Base-by-base conservation (phyloP, 495 filamentous ascomycete genomes). In the Aspergillus nidulans region DNA sequence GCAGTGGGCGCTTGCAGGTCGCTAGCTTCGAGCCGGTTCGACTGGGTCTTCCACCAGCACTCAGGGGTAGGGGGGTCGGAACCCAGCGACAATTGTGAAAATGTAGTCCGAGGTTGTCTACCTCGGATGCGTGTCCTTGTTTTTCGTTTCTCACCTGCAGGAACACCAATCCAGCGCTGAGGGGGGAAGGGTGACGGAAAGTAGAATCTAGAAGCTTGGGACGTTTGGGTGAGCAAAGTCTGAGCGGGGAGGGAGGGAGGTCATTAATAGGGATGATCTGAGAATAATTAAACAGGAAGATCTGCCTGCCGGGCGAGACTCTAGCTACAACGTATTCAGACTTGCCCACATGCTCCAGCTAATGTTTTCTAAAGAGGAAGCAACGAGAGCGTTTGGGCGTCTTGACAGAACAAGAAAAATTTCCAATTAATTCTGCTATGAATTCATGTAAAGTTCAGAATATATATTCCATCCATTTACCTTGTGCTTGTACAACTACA, bases 11-110 rank as follows among this genome's bases (percentile, higher is more conserved):
- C 53, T 56, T 44, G 53, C 53, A 46, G 38, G 30, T 48, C 25
- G 34, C 54, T 57, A 60, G 49, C 45, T 43, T 48, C 28, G 55
- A 49, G 49, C 40, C 47, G 55, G 59, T 58, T 55, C 41, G 48
- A 30, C 42, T 45, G 47, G 52, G 56, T 48, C 47, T 50, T 32
- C 48, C 49, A 38, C 56, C 48, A 50, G 46, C 19, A 44, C 44
- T 55, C 59, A 62, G 59, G 59, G 59, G 59, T n/a, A 39, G 36
- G 4, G 36, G 4, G 4, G 15, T 54, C 16, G 28, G 16, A 50
- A 39, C 50, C 23, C 24, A 53, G 15, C 24, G 15, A 26, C 43
- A 42, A 41, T 13, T 19, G 19, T 9, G 6, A 34, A 10, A 15
- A 20, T 3, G 28, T 23, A 21, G 19, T 9, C 28, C 9, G 19